Percentiles rank a stretch among this genome's conserved stretches.
phyloP scores from a whole-genome alignment of 1,284 basidiomycete species.

The Thecaphora thlaspeos region DNA sequence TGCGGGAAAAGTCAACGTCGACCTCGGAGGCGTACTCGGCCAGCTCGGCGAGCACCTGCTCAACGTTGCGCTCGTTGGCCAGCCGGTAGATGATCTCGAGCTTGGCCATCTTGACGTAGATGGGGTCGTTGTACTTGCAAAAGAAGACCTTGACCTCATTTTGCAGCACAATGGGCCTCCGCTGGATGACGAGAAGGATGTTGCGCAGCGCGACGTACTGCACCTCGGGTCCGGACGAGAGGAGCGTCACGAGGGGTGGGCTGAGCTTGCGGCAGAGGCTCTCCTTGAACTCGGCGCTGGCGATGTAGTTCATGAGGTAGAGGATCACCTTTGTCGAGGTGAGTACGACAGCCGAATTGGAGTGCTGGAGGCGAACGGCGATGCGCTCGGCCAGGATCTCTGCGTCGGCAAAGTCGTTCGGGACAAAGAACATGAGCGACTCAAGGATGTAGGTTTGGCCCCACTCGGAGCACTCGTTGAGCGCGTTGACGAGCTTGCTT shows the following conservation, averaged over 20 bases:
- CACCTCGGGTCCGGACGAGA: constrained; percentile 68
- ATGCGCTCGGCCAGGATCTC: constrained; percentile 92
- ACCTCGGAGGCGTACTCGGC: constrained; percentile 89
- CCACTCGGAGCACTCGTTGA: constrained; percentile 99
- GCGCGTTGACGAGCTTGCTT: constrained; percentile 85
- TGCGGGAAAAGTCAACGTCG: constrained; percentile 95
- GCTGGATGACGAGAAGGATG: constrained; percentile 92
- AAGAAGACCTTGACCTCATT: constrained; percentile 99
- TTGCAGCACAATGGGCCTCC: constrained; percentile 79
- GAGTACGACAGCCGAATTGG: constrained; percentile 89
- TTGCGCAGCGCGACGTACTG: constrained; percentile 97
- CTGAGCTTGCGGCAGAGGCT: constrained; percentile 94
- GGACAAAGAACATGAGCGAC: constrained; percentile 83
- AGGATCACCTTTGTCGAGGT: constrained; percentile 96
- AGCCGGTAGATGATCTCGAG: constrained; percentile 97
- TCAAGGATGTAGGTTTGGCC: constrained; percentile 89
- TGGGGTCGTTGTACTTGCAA: constrained; percentile 99
- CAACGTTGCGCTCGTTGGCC: constrained; percentile 85
- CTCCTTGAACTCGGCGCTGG: constrained; percentile 70
- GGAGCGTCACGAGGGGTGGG: constrained; percentile 74
- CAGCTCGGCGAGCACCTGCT: constrained; percentile 88
- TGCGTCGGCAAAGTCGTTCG: constrained; percentile 78
- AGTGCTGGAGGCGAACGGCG: constrained; percentile 96
- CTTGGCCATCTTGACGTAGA: constrained; percentile 98
- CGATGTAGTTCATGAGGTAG: constrained; percentile 72